Percentiles rank a stretch among this genome's conserved stretches.
Conservation (phyloP, 2,329 filamentous ascomycete species). For the Fusarium sp. region DNA sequence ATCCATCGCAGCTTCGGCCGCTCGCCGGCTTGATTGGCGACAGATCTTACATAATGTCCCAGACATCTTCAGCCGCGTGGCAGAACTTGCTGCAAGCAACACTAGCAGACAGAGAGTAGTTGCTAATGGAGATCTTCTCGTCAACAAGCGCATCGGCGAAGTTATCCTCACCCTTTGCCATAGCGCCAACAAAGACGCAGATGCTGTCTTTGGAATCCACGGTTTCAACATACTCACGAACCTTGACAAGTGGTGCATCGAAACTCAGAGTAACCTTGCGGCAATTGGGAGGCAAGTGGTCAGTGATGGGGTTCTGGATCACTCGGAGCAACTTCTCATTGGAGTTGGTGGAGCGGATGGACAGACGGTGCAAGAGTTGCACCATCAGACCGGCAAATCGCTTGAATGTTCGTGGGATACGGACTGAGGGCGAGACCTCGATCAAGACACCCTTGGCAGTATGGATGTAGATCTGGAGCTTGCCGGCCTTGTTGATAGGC, state of each 20-base stretch:
- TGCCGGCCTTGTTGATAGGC: slow-evolving; percentile 97
- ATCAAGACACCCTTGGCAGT: slow-evolving; percentile 97
- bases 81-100: slow-evolving; percentile 99
- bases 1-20: slow-evolving; percentile 34
- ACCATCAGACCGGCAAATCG: slow-evolving; percentile 99
- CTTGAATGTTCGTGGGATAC: slow-evolving; percentile 98
- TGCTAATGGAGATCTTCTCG: slow-evolving; percentile 98
- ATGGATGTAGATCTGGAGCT: slow-evolving; percentile 97
- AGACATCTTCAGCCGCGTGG: slow-evolving; percentile 95
- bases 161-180: slow-evolving; percentile 96
- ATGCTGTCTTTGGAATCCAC: slow-evolving; percentile 88
- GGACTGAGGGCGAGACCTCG: slow-evolving; percentile 96
- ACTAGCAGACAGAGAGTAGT: slow-evolving; percentile 95
- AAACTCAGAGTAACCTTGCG: slow-evolving; percentile 97
- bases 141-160: slow-evolving; percentile 96
- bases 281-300: slow-evolving; percentile 96
- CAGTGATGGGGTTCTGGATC: slow-evolving; percentile 97
- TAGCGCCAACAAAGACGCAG: slow-evolving; percentile 96
- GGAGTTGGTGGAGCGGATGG: slow-evolving; percentile 94
- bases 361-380: slow-evolving; percentile 92
- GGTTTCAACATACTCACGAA: slow-evolving; percentile 86
- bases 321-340: slow-evolving; percentile 98
- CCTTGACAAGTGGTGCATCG: slow-evolving; percentile 86
- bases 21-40: slow-evolving; percentile 12
- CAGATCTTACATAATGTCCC: slow-evolving; percentile 81